Evolutionary conservation across 345 rosid genomes (phyloP), one percentile per base, ranked within the genome.

Genomic region (Rhodamnia rubescens): DNA sequence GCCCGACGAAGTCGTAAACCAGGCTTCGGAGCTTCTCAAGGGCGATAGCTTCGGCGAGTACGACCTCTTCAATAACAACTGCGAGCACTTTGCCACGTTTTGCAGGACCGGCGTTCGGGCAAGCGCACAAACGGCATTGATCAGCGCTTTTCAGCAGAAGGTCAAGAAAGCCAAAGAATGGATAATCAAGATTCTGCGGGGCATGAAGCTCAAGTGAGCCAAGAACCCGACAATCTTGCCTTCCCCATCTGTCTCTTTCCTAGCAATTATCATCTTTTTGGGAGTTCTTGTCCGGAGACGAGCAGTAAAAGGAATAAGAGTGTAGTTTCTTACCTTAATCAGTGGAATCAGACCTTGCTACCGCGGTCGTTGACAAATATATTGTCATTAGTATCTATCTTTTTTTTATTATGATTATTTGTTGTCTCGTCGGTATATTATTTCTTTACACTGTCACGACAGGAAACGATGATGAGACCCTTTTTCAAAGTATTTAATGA

Each of bases 61-160:
- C 5, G 44, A 69, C 7, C 47, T 32, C 12, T 69, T 32, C 47
- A 0, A 69, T 16, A 69, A 69, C 44, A 69, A 69, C 2, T 69
- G 78, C 3, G 47, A 69, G 44, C 78, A 32, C 78, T 69, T 69
- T 7, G 78, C 78, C 47, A 69, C 78, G 6, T 69, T 69, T 16
- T 32, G 24, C 24, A 42, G 11, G 10, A 16, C 78, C 7, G 13
- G 24, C 1, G 47, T 69, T 13, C 47, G 47, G 0, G 47, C 78
- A 32, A 69, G 78, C 18, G 24, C 78, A 1, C 47, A 69, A 1
- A 69, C 47, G 0, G 24, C 18, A 32, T 8, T 69, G 12, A 0
- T 69, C 32, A 18, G 78, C 1, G 12, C 47, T 32, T 32, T 32
- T 32, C 20, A 32, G 0, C 0, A 8, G 0, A 69, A 32, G 6